Evolutionary conservation across 371 early-diverging fungal species (phyloP), one percentile per base, ranked within the genome.

Genomic region (Mucor sp.): DNA sequence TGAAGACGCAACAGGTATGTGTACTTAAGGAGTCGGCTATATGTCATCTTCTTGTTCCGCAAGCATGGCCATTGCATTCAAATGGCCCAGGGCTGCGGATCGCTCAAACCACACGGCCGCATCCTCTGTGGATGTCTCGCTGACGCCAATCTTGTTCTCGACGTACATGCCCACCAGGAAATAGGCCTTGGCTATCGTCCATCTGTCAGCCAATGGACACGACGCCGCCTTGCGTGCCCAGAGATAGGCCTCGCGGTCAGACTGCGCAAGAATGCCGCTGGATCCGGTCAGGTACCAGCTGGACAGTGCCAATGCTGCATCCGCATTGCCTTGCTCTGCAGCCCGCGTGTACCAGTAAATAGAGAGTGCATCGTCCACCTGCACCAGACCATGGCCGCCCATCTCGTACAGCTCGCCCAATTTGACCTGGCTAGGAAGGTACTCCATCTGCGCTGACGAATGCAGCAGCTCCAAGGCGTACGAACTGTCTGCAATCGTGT

Each of bases 311-410:
- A 95, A 74, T 67, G 94, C 91, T 5, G 89, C 90, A 44, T 94
- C 93, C 4, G 92, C 81, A 70, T 93, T 87, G 0, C 92, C 92
- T 71, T 90, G 87, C 58, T 95, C 88, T 6, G 96, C 95, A 0
- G 97, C 93, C 5, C 85, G 85, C 25, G 95, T 91, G 81, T 97
- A 97, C 97, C 98, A 99, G 17, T 91, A 92, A 65, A 99, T 95
- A n/a, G 95, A 95, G 28, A 89, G 78, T 15, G 90, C 84, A 4
- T 97, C 90, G 64, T 97, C 95, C 1, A 91, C 80, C 0, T 91
- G 87, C 47, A 93, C 90, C 3, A 86, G 88, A 4, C 50, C 25
- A 58, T 94, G 78, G 5, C 82, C 79, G 4, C 98, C 99, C 64
- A 94, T 90, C 78, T 99, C 98, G 75, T 95, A 97, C 64, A 91